These are phyloP conservation scores for Avena eriantha DNA, from an alignment of 176 grass and related monocot species.

Conservation along the genomic window DNA sequence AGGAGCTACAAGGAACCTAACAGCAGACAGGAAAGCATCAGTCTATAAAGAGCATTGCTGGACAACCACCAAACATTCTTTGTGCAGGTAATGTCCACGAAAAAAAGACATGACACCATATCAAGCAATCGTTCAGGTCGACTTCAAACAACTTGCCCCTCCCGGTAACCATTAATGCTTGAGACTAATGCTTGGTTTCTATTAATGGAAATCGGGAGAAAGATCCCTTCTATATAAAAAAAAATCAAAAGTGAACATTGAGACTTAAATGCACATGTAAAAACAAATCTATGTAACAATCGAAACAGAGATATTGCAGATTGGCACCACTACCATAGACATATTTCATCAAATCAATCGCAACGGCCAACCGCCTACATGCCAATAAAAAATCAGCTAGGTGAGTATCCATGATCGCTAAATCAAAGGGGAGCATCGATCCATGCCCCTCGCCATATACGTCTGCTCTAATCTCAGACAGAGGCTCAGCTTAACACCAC, in stretches of 20 bases:
- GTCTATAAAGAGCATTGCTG: not conserved
- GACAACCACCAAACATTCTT: constrained; percentile 13
- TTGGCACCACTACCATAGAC: not conserved
- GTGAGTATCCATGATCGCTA: not conserved
- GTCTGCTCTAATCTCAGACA: not conserved
- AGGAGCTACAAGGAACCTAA: constrained; percentile 28
- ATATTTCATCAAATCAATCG: not conserved
- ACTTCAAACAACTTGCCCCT: not conserved
- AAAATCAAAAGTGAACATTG: not conserved
- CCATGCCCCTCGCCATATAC: not conserved
- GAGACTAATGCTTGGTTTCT: not conserved
- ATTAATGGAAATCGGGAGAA: not conserved
- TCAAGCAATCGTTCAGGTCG: not conserved
- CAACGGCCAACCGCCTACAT: not conserved
- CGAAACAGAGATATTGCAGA: not conserved
- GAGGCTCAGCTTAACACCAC: not conserved
- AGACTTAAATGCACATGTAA: not conserved
- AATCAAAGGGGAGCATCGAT: not conserved
- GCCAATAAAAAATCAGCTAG: not conserved
- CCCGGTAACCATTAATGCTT: too few relatives aligned
- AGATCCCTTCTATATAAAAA: not conserved
- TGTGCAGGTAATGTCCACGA: not conserved
- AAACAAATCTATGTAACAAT: not conserved
- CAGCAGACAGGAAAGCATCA: constrained; percentile 22
- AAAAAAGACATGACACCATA: not conserved